Evolutionary conservation across 306 rosid genomes (phyloP), one percentile per base, ranked within the genome.

Genomic region (Rosa lucieae): DNA sequence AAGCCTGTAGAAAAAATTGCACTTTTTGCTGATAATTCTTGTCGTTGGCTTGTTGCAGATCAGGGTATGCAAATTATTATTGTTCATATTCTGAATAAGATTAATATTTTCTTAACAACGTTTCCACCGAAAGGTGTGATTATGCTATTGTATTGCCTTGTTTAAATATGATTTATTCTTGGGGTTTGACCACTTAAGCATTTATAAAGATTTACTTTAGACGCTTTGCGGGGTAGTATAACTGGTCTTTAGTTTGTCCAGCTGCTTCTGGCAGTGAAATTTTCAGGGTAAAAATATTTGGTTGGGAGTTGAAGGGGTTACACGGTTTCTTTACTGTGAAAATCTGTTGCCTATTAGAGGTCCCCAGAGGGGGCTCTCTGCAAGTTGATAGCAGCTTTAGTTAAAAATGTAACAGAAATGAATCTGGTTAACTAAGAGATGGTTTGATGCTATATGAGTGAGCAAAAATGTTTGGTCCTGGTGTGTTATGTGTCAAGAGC

Each of bases 41-140:
- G 92, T 29, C 91, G 97, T 44, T 95, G 98, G 98, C 97, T 95
- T 79, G 87, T 95, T 58, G 92, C 96, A 40, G 99, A 95, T 89
- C 99, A 95, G 82, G 99, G 99, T 95, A 82, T 46, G 84, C 53
- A 53, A 35, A 70, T 68, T 40, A 67, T 40, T 40, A 42, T 40
- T 18, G 12, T 39, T 39, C 20, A 39, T 7, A 17, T 67, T 8
- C 32, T 68, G 6, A 49, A 12, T 32, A 15, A 35, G 68, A 62
- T 62, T 59, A 62, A 62, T 29, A 29, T 11, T 26, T 18, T 58
- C 23, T 43, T 62, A 26, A 58, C 32, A 39, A 79, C 67, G 47
- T 62, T 67, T 59, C 80, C 43, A 18, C 17, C 7, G 12, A 26
- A 35, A 17, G 29, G 67, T 77, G 71, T 67, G 58, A 53, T 43